Conservation (phyloP, 345 rosid species). For the Euphorbia peplus region DNA sequence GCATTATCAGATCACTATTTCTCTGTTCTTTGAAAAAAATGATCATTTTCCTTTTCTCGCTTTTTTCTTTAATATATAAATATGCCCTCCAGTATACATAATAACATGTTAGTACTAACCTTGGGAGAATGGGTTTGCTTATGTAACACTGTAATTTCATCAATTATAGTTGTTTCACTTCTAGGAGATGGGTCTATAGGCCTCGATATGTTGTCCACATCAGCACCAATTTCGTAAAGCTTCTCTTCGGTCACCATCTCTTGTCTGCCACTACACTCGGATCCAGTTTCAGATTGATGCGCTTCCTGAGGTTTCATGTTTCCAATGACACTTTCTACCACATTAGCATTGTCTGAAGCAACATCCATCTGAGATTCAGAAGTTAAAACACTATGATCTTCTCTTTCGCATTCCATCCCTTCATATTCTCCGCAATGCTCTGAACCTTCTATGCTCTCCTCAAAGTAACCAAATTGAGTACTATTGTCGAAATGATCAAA, state of each 20-base stretch:
- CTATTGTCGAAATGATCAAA: constrained; percentile 21
- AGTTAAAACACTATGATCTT: constrained; percentile 21
- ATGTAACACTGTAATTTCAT: constrained; percentile 15
- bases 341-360: constrained; percentile 21
- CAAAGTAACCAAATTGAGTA: constrained; percentile 34
- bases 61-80: neutral
- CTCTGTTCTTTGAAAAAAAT: neutral
- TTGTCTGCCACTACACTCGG: constrained; percentile 15
- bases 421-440: constrained; percentile 28
- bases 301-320: constrained; percentile 22
- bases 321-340: constrained; percentile 21
- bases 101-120: constrained; percentile 30
- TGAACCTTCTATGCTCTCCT: constrained; percentile 47
- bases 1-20: neutral
- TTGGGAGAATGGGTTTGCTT: constrained; percentile 26
- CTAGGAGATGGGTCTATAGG: constrained; percentile 13
- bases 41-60: neutral
- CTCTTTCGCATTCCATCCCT: constrained; percentile 29
- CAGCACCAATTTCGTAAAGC: constrained; percentile 16
- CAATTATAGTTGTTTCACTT: constrained; percentile 9
- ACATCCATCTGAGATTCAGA: constrained; percentile 31
- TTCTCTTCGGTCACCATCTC: constrained; percentile 19
- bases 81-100: neutral
- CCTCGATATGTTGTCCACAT: constrained; percentile 17
- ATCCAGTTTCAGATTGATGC: constrained; percentile 24